These are phyloP conservation scores for Ganoderma leucocontextum DNA, from an alignment of 1,284 basidiomycete species.

Conservation along the genomic window DNA sequence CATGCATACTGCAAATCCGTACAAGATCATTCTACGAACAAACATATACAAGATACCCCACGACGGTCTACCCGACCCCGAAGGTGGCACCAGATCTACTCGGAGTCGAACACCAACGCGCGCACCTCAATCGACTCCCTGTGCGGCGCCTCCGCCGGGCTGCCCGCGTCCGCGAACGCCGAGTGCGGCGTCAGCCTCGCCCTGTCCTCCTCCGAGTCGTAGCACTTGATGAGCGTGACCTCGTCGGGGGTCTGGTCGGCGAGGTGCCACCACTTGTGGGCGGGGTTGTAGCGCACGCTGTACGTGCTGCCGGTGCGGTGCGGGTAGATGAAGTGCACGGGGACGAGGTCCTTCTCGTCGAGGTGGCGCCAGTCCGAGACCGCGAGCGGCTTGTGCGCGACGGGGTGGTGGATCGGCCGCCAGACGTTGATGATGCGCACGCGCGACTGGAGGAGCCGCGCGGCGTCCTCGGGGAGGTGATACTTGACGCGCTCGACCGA, in stretches of 20 bases:
- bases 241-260: constrained; percentile 51
- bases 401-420: constrained; percentile 57
- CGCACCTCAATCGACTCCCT: constrained; percentile 52
- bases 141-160: constrained; percentile 47
- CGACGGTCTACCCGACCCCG: not conserved
- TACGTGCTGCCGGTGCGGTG: constrained; percentile 59
- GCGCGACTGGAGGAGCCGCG: constrained; percentile 55
- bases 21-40: not conserved
- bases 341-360: constrained; percentile 36
- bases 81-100: constrained; percentile 21
- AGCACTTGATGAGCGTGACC: constrained; percentile 57
- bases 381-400: constrained; percentile 57
- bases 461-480: constrained; percentile 53
- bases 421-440: constrained; percentile 66
- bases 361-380: constrained; percentile 53
- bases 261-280: constrained; percentile 70
- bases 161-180: constrained; percentile 52
- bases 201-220: constrained; percentile 48
- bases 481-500: constrained; percentile 58
- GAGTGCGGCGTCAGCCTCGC: constrained; percentile 56
- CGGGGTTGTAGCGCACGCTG: constrained; percentile 55
- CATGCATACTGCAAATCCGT: not conserved
- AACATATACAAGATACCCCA: not conserved
- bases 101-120: constrained; percentile 47
- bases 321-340: constrained; percentile 37